phyloP scores from a whole-genome alignment of 164 flowering plant genomes.

The Chimonanthus salicifolius region DNA sequence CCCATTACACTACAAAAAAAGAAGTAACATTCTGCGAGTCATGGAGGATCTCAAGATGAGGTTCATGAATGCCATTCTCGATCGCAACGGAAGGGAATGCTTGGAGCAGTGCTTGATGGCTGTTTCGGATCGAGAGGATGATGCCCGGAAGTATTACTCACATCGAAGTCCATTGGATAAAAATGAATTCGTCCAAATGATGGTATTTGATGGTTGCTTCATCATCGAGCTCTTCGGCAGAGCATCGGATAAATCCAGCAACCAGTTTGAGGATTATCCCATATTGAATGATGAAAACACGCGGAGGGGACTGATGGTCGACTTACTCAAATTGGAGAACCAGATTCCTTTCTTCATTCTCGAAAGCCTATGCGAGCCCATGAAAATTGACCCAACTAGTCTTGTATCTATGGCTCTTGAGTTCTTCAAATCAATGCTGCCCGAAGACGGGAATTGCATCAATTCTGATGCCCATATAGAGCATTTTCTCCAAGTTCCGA shows the following conservation, averaged over 20 bases:
- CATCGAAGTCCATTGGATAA: conserved; percentile 25
- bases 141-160: conserved; percentile 39
- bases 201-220: conserved; percentile 7
- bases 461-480: background rate
- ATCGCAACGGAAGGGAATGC: too few species aligned
- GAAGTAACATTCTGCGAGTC: background rate
- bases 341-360: conserved; percentile 3
- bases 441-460: background rate
- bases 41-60: conserved; percentile 1
- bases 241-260: conserved; percentile 19
- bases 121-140: conserved; percentile 1
- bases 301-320: background rate
- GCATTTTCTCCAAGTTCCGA: background rate
- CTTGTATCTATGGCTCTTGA: background rate
- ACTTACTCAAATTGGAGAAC: background rate
- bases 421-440: background rate
- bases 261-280: background rate
- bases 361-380: background rate
- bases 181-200: conserved; percentile 15
- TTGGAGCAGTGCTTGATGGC: background rate
- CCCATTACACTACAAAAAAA: background rate
- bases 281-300: background rate
- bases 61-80: background rate
- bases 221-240: conserved; percentile 15
- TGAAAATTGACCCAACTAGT: background rate